Evolutionary conservation across 2,329 filamentous ascomycete genomes (phyloP).

Genomic region (Lecanicillium sp.): DNA sequence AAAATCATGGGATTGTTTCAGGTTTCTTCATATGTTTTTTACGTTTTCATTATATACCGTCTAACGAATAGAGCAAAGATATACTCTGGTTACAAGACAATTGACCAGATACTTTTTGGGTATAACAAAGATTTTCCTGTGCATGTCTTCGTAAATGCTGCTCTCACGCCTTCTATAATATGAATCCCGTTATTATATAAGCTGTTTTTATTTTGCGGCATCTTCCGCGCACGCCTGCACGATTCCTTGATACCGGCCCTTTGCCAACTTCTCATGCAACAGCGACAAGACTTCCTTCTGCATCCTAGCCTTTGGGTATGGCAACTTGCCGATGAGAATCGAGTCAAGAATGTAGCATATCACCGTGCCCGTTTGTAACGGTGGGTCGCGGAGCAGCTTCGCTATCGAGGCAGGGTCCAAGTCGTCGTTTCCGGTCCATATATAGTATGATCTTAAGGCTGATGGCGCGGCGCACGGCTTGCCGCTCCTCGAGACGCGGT

Average conservation of each 20-base stretch:
- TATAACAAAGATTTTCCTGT: no score
- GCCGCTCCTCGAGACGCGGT: slow-evolving; percentile 19
- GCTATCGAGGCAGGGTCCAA: slow-evolving; percentile 44
- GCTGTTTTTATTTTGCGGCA: no score
- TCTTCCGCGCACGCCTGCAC: slow-evolving; percentile 14
- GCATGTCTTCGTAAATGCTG: no score
- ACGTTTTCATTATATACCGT: slow-evolving; percentile 3
- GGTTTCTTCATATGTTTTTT: background rate
- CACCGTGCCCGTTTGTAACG: slow-evolving; percentile 49
- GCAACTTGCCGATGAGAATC: slow-evolving; percentile 41
- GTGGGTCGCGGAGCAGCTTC: slow-evolving; percentile 49
- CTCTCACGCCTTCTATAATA: no score
- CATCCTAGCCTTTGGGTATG: slow-evolving; percentile 39
- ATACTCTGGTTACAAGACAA: no score
- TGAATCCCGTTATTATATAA: no score
- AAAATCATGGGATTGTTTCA: slow-evolving; percentile 1
- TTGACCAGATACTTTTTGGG: no score
- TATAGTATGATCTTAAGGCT: slow-evolving; percentile 49
- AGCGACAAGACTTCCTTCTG: slow-evolving; percentile 33
- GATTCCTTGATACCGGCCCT: slow-evolving; percentile 19
- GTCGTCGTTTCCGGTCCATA: slow-evolving; percentile 51
- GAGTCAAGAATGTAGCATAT: slow-evolving; percentile 51
- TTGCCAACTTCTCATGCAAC: slow-evolving; percentile 17
- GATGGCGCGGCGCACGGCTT: slow-evolving; percentile 18
- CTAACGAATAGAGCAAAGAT: no score